phyloP scores from a whole-genome alignment of 2,329 filamentous ascomycete species.

The Colletotrichum tanaceti region DNA sequence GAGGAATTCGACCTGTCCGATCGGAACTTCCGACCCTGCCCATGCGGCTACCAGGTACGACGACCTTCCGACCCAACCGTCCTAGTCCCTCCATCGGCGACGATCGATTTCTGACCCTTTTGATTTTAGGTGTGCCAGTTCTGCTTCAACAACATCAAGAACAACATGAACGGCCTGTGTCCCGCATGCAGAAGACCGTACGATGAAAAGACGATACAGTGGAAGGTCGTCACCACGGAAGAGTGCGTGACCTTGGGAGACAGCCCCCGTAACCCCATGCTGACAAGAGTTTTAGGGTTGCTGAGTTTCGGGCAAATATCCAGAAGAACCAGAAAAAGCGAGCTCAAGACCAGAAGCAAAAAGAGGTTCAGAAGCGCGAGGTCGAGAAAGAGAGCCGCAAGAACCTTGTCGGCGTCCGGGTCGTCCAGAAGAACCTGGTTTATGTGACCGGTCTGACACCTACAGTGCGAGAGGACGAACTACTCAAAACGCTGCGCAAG shows the following conservation, averaged over 20 bases:
- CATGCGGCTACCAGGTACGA: slow-evolving; percentile 94
- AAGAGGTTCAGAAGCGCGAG: slow-evolving; percentile 95
- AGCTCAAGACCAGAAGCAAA: slow-evolving; percentile 83
- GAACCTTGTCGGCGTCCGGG: slow-evolving; percentile 92
- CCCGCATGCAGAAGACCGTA: slow-evolving; percentile 97
- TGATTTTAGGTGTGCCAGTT: slow-evolving; percentile 96
- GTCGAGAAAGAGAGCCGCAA: slow-evolving; percentile 96
- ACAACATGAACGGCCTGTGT: slow-evolving; percentile 95
- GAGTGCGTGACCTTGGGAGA: slow-evolving; percentile 73
- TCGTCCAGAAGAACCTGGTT: slow-evolving; percentile 98
- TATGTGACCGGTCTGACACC: slow-evolving; percentile 97
- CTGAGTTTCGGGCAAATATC: slow-evolving; percentile 80
- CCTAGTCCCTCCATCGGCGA: neutral
- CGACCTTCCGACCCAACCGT: neutral
- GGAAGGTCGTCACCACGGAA: slow-evolving; percentile 93
- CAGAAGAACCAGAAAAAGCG: slow-evolving; percentile 95
- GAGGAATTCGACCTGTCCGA: slow-evolving; percentile 99
- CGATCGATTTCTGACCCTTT: slow-evolving; percentile 27
- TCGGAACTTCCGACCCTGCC: slow-evolving; percentile 95
- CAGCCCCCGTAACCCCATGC: slow-evolving; percentile 15
- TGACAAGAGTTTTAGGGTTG: slow-evolving; percentile 65
- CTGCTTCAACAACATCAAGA: slow-evolving; percentile 99
- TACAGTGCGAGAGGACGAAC: slow-evolving; percentile 89
- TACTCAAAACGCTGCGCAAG: slow-evolving; percentile 89
- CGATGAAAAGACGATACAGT: slow-evolving; percentile 96